Conservation (phyloP, 2,329 filamentous ascomycete species). For the Epichloe gansuensis region DNA sequence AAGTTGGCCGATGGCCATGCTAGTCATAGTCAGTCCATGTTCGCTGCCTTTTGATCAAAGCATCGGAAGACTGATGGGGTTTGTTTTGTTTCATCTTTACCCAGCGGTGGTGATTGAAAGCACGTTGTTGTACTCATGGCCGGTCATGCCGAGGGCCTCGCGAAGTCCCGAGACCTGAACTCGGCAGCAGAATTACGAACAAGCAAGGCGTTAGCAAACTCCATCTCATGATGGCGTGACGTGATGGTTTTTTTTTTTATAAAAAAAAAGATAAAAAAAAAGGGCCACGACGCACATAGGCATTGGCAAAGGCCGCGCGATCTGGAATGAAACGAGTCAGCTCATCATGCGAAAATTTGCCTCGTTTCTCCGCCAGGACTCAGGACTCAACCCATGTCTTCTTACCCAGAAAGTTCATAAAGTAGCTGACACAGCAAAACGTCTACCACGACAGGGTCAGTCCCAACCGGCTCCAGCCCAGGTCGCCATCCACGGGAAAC, state of each 20-base stretch:
- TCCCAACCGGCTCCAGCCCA: no score
- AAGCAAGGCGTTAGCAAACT: constrained; percentile 22
- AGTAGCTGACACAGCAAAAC: constrained; percentile 48
- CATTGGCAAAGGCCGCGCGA: neutral
- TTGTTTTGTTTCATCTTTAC: neutral
- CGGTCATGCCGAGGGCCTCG: neutral
- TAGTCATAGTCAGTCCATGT: neutral
- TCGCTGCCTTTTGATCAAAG: neutral
- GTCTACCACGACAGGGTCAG: constrained; percentile 16
- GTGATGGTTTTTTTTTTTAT: rapidly evolving
- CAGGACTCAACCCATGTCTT: no score
- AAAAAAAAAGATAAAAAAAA: neutral
- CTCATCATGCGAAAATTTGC: constrained; percentile 31
- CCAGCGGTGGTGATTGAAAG: neutral
- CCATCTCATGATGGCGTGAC: constrained; percentile 18
- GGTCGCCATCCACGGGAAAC: neutral
- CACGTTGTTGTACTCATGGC: neutral
- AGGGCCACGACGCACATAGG: neutral
- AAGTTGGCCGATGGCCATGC: constrained; percentile 39
- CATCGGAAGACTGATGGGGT: no score
- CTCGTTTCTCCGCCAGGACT: no score
- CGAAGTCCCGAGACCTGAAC: neutral
- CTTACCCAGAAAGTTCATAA: constrained; percentile 36
- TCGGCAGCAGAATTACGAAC: no score
- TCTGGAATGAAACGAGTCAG: constrained; percentile 17